phyloP scores from a whole-genome alignment of 2,329 filamentous ascomycete genomes.

The Geosmithia flava region DNA sequence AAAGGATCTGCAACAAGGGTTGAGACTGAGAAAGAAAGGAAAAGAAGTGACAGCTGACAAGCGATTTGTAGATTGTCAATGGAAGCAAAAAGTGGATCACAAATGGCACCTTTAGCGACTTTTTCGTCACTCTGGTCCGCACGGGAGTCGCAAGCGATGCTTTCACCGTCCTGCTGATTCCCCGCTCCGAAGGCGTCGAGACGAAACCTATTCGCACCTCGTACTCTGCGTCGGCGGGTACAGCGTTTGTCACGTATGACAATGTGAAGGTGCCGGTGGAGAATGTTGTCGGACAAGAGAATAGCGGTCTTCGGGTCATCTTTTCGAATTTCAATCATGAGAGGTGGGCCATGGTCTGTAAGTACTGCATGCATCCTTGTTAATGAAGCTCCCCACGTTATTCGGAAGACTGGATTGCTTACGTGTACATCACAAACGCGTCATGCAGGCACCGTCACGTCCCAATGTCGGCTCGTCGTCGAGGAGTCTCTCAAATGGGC shows the following conservation, averaged over 20 bases:
- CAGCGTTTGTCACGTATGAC: conserved; percentile 70
- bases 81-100: conserved; percentile 82
- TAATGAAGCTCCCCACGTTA: too few species aligned
- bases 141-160: conserved; percentile 54
- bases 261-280: conserved; percentile 75
- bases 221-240: conserved; percentile 70
- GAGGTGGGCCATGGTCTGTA: conserved; percentile 63
- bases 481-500: conserved; percentile 84
- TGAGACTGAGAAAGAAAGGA: too few species aligned
- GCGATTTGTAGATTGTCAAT: conserved; percentile 37
- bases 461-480: conserved; percentile 54
- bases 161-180: conserved; percentile 64
- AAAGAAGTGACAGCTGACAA: background rate
- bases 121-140: conserved; percentile 68
- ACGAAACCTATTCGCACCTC: conserved; percentile 69
- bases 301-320: conserved; percentile 78
- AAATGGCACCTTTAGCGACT: conserved; percentile 69
- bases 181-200: conserved; percentile 61
- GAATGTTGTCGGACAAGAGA: conserved; percentile 68
- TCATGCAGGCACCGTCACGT: conserved; percentile 39
- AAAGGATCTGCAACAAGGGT: too few species aligned
- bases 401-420: too few species aligned
- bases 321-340: conserved; percentile 85
- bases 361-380: too few species aligned
- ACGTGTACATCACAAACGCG: background rate